phyloP scores from a whole-genome alignment of 305 asterid species.

The Plantago rigida region DNA sequence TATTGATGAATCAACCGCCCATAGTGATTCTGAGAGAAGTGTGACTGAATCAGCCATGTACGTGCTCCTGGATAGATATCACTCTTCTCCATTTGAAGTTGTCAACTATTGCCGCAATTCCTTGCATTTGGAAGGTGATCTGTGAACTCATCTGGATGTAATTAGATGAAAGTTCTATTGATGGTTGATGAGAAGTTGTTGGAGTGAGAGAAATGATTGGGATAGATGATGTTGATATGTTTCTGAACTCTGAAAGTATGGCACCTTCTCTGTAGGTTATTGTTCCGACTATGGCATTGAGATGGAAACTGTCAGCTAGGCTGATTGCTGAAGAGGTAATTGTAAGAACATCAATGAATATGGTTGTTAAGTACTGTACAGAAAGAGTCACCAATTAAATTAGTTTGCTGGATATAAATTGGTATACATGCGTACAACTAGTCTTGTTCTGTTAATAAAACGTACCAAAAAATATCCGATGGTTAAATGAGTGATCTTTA shows the following conservation, averaged over 20 bases:
- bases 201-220: conserved; percentile 42
- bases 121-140: conserved; percentile 30
- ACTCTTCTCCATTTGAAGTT: conserved; percentile 51
- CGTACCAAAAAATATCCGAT: too few relatives aligned
- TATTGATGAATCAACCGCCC: conserved; percentile 30
- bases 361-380: background rate
- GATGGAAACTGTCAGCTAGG: conserved; percentile 31
- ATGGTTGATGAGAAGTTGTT: conserved; percentile 17
- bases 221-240: conserved; percentile 8
- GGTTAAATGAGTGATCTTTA: too few relatives aligned
- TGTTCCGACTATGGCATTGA: conserved; percentile 39
- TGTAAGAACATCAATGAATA: background rate
- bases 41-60: conserved; percentile 26
- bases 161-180: conserved; percentile 13
- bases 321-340: conserved; percentile 33
- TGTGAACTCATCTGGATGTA: conserved; percentile 32
- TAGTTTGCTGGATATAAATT: too few relatives aligned
- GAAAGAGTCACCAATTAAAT: too few relatives aligned
- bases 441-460: background rate
- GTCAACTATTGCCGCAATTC: conserved; percentile 40
- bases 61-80: conserved; percentile 33
- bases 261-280: conserved; percentile 41
- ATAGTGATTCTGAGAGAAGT: conserved; percentile 38
- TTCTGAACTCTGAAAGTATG: conserved; percentile 29
- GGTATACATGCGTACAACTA: background rate